These are phyloP conservation scores for Tritrichomonas musculus DNA, from an alignment of 208 protist genomes.

Conservation along the genomic window DNA sequence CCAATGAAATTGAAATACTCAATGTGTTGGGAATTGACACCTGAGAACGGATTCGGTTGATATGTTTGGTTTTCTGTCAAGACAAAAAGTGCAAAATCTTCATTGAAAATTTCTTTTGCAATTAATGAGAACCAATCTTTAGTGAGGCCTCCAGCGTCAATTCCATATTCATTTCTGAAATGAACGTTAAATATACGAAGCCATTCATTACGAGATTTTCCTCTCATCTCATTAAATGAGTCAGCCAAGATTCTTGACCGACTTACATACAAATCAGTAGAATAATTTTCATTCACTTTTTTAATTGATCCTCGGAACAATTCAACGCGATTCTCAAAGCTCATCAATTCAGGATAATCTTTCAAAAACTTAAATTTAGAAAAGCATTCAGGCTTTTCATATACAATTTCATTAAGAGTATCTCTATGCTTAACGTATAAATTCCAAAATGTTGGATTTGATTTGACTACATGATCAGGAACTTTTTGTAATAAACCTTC, in stretches of 20 bases:
- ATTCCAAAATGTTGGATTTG: background rate
- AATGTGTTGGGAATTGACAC: conserved; percentile 84
- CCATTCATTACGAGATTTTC: background rate
- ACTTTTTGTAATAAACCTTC: background rate
- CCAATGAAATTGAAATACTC: conserved; percentile 87
- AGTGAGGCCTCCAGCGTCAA: conserved; percentile 42
- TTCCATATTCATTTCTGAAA: conserved; percentile 43
- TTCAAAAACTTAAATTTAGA: background rate
- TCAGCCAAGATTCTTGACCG: background rate
- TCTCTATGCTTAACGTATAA: background rate
- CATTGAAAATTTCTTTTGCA: conserved; percentile 41
- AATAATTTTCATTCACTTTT: too few species aligned
- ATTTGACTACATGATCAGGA: background rate
- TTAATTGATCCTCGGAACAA: background rate
- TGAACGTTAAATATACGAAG: background rate
- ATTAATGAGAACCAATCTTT: conserved; percentile 44
- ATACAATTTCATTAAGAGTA: background rate
- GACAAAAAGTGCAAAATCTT: conserved; percentile 39
- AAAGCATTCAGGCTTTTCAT: background rate
- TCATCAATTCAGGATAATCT: background rate
- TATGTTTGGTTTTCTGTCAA: conserved; percentile 55
- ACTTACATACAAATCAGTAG: background rate
- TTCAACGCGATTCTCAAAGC: background rate
- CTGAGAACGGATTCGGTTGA: conserved; percentile 86
- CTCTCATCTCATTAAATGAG: background rate